Conservation (phyloP, 495 filamentous ascomycete genomes). For the Penicillium subrubescens region DNA sequence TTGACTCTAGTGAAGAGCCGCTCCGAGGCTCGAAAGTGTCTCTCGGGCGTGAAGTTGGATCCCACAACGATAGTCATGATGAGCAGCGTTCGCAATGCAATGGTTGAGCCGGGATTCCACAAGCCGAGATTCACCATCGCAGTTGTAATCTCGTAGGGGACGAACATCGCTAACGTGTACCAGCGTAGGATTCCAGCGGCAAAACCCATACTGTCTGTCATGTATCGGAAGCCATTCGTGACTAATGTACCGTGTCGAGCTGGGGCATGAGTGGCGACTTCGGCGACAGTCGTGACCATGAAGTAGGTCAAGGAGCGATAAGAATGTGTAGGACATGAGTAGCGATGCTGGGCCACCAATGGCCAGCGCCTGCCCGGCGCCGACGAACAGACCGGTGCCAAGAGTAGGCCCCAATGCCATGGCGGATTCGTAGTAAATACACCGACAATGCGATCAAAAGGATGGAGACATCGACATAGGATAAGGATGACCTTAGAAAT, state of each 20-base stretch:
- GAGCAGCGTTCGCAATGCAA: slow-evolving; percentile 70
- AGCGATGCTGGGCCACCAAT: slow-evolving; percentile 45
- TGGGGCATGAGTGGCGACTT: slow-evolving; percentile 64
- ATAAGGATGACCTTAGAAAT: background rate
- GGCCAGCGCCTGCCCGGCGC: slow-evolving; percentile 43
- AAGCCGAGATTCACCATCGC: slow-evolving; percentile 81
- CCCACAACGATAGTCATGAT: slow-evolving; percentile 67
- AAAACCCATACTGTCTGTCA: slow-evolving; percentile 51
- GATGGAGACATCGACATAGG: slow-evolving; percentile 7
- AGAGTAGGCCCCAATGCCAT: slow-evolving; percentile 44
- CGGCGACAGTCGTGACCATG: slow-evolving; percentile 61
- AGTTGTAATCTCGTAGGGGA: slow-evolving; percentile 74
- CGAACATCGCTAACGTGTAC: slow-evolving; percentile 65
- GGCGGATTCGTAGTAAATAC: slow-evolving; percentile 15
- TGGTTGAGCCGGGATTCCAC: slow-evolving; percentile 64
- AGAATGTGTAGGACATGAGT: slow-evolving; percentile 38
- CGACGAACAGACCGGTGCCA: slow-evolving; percentile 45
- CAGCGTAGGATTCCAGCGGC: slow-evolving; percentile 64
- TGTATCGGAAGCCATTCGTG: slow-evolving; percentile 55
- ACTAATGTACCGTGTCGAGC: slow-evolving; percentile 57
- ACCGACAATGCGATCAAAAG: slow-evolving; percentile 8
- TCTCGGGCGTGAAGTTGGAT: slow-evolving; percentile 81
- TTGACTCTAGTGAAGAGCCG: slow-evolving; percentile 79
- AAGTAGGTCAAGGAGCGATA: slow-evolving; percentile 61
- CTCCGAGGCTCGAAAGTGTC: slow-evolving; percentile 78